Conservation (phyloP, 331 rosid species). For the Ulmus americana region DNA sequence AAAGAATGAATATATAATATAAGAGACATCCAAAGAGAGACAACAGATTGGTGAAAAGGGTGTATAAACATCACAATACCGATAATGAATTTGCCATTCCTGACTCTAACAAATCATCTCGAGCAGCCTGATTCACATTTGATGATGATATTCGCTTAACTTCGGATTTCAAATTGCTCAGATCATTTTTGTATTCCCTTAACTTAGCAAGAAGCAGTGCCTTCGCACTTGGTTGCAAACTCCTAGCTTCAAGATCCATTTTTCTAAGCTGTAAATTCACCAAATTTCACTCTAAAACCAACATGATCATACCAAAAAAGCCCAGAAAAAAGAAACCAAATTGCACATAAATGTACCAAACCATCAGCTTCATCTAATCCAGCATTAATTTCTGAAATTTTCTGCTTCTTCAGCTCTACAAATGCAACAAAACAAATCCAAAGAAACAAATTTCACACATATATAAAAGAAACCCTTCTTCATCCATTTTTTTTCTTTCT, state of each 20-base stretch:
- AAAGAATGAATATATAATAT: neutral
- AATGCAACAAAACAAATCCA: neutral
- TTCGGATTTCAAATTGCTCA: constrained; percentile 51
- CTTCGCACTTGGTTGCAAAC: constrained; percentile 60
- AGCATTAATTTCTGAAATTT: constrained; percentile 38
- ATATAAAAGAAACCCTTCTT: neutral
- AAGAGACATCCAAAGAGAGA: no score
- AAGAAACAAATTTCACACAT: neutral
- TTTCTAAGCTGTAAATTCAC: constrained; percentile 43
- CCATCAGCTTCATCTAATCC: constrained; percentile 55
- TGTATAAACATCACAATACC: constrained; percentile 22
- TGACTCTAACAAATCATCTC: constrained; percentile 53
- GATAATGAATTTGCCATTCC: constrained; percentile 39
- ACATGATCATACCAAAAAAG: neutral
- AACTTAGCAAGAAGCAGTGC: constrained; percentile 58
- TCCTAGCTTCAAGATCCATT: constrained; percentile 85
- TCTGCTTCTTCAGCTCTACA: constrained; percentile 48
- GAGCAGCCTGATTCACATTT: constrained; percentile 26
- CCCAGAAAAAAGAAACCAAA: neutral
- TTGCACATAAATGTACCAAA: constrained; percentile 32
- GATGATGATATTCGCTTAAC: constrained; percentile 43
- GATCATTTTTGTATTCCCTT: constrained; percentile 58
- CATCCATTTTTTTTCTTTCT: no score
- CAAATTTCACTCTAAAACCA: neutral
- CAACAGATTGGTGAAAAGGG: neutral